A percentile compares a stretch with the other conserved stretches of the same genome.
phyloP scores from a whole-genome alignment of 1,139 yeast species.

The Trichomonascaceae sp. region DNA sequence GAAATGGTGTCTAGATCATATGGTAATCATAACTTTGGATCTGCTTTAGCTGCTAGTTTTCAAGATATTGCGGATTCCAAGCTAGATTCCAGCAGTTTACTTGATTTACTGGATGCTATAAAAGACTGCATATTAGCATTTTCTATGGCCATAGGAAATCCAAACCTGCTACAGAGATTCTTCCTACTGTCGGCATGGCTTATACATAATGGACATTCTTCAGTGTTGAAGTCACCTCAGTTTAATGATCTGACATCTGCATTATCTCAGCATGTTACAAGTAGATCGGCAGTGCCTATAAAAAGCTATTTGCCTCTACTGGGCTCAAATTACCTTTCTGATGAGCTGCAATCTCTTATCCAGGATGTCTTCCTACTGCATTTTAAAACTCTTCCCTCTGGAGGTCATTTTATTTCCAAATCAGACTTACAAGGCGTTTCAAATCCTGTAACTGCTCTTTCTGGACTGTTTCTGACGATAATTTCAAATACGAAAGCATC shows the following conservation, averaged over 20 bases:
- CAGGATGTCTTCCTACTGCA: not conserved
- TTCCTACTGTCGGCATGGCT: conserved; percentile 1
- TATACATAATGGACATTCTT: not conserved
- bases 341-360: not conserved
- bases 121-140: not conserved
- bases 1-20: conserved; percentile 16
- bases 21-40: conserved; percentile 17
- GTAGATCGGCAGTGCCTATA: not conserved
- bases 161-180: not conserved
- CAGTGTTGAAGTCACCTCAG: not conserved
- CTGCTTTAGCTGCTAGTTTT: conserved; percentile 14
- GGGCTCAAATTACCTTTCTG: not conserved
- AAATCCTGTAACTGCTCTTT: not conserved
- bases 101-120: not conserved
- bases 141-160: not conserved
- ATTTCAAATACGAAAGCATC: not conserved
- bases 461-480: not conserved
- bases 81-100: not conserved
- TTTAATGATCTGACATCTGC: not conserved
- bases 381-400: not conserved
- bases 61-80: conserved; percentile 9
- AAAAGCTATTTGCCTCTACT: not conserved
- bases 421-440: not conserved
- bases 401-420: not conserved
- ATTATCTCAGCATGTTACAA: not conserved